phyloP scores from a whole-genome alignment of 2,329 filamentous ascomycete genomes.

The Sporothrix curviconia region DNA sequence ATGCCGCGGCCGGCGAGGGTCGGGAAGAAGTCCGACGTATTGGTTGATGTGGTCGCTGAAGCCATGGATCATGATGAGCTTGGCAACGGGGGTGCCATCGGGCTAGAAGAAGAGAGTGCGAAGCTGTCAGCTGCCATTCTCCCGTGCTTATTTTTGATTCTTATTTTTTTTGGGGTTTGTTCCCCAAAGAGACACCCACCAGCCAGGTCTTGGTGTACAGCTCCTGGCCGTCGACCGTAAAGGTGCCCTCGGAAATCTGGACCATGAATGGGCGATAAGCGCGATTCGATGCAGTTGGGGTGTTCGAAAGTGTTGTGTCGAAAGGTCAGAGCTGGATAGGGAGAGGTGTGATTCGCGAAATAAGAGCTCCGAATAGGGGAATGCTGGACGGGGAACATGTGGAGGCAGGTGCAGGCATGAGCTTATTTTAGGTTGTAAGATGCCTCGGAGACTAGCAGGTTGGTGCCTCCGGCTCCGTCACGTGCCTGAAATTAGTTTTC shows the following conservation, averaged over 20 bases:
- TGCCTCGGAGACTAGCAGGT: too few relatives aligned
- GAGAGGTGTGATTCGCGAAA: too few relatives aligned
- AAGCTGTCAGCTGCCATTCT: too few relatives aligned
- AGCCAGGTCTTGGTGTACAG: constrained; percentile 55
- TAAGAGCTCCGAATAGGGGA: too few relatives aligned
- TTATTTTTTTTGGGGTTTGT: too few relatives aligned
- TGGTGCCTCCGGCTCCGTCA: too few relatives aligned
- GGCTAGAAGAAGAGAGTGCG: constrained; percentile 44
- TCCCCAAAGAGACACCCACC: constrained; percentile 34
- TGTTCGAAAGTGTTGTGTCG: too few relatives aligned
- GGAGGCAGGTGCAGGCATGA: too few relatives aligned
- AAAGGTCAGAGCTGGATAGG: too few relatives aligned
- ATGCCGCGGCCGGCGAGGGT: constrained; percentile 65
- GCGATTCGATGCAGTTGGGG: background rate
- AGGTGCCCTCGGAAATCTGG: constrained; percentile 42
- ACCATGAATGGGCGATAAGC: constrained; percentile 28
- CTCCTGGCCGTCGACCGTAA: constrained; percentile 37
- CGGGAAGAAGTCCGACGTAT: constrained; percentile 69
- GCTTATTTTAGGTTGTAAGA: too few relatives aligned
- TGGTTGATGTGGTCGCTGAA: constrained; percentile 80
- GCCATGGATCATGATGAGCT: constrained; percentile 78
- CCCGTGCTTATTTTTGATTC: too few relatives aligned
- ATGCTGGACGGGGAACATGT: background rate
- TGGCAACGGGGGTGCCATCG: constrained; percentile 53
- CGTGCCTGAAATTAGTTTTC: too few relatives aligned